These are phyloP conservation scores for Russula lepida DNA, from an alignment of 768 basidiomycete genomes.

Conservation along the genomic window DNA sequence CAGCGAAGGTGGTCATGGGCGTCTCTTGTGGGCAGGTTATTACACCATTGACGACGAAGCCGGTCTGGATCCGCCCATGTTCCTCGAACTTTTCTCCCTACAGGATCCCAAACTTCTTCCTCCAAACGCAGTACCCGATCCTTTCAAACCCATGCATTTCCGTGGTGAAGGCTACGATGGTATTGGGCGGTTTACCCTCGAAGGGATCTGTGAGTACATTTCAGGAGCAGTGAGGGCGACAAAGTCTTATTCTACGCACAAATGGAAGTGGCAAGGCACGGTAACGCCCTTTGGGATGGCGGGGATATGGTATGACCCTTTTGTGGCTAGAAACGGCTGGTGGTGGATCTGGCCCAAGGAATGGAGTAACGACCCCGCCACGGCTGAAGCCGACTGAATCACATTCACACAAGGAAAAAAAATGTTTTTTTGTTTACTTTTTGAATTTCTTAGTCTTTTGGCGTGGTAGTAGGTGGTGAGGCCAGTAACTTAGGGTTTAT, in stretches of 20 bases:
- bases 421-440: too few species aligned
- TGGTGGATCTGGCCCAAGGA: conserved; percentile 14
- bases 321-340: neutral
- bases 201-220: neutral
- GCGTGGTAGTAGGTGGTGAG: too few species aligned
- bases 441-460: too few species aligned
- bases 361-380: neutral
- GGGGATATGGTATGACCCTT: neutral
- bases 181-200: neutral
- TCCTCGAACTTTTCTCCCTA: neutral
- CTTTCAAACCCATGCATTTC: neutral
- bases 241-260: neutral
- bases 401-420: neutral
- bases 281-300: conserved; percentile 13
- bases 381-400: neutral
- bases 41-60: neutral
- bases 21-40: conserved; percentile 1
- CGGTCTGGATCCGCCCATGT: neutral
- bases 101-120: neutral
- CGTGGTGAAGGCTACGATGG: neutral
- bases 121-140: neutral
- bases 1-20: neutral
- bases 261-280: neutral
- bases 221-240: neutral
- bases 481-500: too few species aligned